These are phyloP conservation scores for Naganishia cerealis DNA, from an alignment of 1,284 basidiomycete species.

Conservation along the genomic window DNA sequence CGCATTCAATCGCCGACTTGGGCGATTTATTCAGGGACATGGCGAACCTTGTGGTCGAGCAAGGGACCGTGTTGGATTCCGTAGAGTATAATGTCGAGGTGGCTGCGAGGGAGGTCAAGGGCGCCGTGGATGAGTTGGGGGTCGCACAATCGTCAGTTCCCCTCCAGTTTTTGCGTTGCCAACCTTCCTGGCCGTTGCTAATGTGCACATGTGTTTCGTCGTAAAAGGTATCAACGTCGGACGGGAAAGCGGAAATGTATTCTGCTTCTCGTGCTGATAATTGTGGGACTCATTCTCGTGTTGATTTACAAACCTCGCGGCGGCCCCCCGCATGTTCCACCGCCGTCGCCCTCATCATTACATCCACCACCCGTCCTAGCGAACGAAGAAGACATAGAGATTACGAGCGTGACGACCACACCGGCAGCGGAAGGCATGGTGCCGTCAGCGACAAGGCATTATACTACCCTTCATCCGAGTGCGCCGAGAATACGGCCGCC, in stretches of 20 bases:
- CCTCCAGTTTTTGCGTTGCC: not conserved
- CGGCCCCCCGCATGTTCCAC: not conserved
- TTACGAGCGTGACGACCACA: not conserved
- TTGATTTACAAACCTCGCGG: slow-evolving; percentile 53
- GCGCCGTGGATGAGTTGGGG: slow-evolving; percentile 80
- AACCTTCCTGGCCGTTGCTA: slow-evolving; percentile 9
- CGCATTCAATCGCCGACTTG: slow-evolving; percentile 83
- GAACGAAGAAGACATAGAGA: not conserved
- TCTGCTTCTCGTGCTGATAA: slow-evolving; percentile 82
- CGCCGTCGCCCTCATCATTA: not conserved
- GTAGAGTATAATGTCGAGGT: slow-evolving; percentile 97
- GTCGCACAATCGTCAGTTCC: slow-evolving; percentile 70
- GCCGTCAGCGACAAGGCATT: not conserved
- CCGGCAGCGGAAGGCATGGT: not conserved
- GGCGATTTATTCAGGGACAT: slow-evolving; percentile 97
- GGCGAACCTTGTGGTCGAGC: slow-evolving; percentile 89
- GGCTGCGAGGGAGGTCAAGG: slow-evolving; percentile 75
- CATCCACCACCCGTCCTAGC: slow-evolving; percentile 4
- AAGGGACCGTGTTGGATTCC: slow-evolving; percentile 92
- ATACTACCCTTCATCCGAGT: slow-evolving; percentile 10
- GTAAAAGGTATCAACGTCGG: slow-evolving; percentile 81
- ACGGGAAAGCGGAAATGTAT: slow-evolving; percentile 90
- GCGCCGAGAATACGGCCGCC: slow-evolving; percentile 24
- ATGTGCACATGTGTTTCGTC: not conserved
- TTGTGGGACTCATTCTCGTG: slow-evolving; percentile 68